Base-by-base conservation (phyloP, 306 rosid species). In the Adenanthera pavonina region DNA sequence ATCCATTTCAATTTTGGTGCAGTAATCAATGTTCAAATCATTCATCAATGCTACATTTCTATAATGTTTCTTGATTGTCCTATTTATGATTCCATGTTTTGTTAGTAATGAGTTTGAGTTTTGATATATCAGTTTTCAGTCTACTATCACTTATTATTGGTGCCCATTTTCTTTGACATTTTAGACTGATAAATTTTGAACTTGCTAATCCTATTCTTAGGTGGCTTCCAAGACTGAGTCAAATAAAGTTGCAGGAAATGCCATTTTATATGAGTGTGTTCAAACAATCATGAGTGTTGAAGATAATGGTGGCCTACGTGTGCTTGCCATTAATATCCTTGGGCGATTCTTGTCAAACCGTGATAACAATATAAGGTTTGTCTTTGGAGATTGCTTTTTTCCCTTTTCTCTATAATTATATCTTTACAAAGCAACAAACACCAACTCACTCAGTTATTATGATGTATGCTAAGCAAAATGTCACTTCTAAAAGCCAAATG, bases 141-240 rank as follows among this genome's bases (percentile, higher is more conserved):
- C 2, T 74, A 34, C 36, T 78, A 33, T 62, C 53, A 41, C 57
- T 80, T 66, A 75, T 76, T 44, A 60, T 78, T 78, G 61, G 9
- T 66, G 35, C 54, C 14, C 48, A 68, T 53, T 19, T 69, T 43
- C 77, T 78, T 74, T 57, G 69, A 69, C 80, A 68, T 60, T 80
- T 68, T 67, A 15, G 75, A 43, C 25, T 41, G 75, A 83, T 68
- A 67, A 36, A 62, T 80, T 79, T 78, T 69, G 72, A 75, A 84
- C 25, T 41, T 72, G 51, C 75, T 79, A 73, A 68, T 81, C 30
- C 79, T 74, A 41, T 81, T 77, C 85, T 67, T 84, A 95, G 99
- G 99, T 95, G 90, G 98, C 99, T 44, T 90, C 98, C 2, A 95
- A 93, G 92, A 95, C 99, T 2, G 99, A 95, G 87, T 92, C 99